Conservation (phyloP, 2,329 filamentous ascomycete genomes). For the Exserohilum turcica region DNA sequence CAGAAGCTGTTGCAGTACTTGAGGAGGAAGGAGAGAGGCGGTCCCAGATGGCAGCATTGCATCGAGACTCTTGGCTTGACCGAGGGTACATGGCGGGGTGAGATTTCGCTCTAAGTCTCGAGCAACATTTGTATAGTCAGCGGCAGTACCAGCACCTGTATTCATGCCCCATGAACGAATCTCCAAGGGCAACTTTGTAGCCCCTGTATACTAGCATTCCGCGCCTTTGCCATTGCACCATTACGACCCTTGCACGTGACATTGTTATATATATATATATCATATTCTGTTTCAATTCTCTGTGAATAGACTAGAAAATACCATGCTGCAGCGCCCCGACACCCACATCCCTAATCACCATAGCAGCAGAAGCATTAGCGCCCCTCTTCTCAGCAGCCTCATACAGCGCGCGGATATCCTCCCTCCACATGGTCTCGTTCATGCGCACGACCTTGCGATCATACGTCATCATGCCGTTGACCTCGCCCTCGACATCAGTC, state of each 20-base stretch:
- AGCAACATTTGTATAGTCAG: background rate
- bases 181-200: constrained; percentile 18
- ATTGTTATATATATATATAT: no score
- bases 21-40: constrained; percentile 85
- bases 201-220: background rate
- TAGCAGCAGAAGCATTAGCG: background rate
- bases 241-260: no score
- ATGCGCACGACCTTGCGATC: constrained; percentile 66
- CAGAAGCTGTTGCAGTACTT: constrained; percentile 90
- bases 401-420: constrained; percentile 65
- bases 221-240: background rate
- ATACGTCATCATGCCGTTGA: constrained; percentile 73
- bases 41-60: constrained; percentile 86
- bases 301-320: background rate
- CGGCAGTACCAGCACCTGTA: background rate
- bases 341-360: background rate
- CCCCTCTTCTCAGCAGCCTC: constrained; percentile 49
- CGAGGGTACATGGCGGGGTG: constrained; percentile 85
- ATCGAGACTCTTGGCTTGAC: constrained; percentile 83
- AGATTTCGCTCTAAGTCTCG: constrained; percentile 71
- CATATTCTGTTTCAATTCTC: no score
- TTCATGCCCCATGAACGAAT: background rate
- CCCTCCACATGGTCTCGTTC: constrained; percentile 63
- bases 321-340: background rate
- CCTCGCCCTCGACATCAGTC: constrained; percentile 74